These are phyloP conservation scores for Elongisporangium senticosum DNA, from an alignment of 352 stramenopile genomes.

Conservation along the genomic window DNA sequence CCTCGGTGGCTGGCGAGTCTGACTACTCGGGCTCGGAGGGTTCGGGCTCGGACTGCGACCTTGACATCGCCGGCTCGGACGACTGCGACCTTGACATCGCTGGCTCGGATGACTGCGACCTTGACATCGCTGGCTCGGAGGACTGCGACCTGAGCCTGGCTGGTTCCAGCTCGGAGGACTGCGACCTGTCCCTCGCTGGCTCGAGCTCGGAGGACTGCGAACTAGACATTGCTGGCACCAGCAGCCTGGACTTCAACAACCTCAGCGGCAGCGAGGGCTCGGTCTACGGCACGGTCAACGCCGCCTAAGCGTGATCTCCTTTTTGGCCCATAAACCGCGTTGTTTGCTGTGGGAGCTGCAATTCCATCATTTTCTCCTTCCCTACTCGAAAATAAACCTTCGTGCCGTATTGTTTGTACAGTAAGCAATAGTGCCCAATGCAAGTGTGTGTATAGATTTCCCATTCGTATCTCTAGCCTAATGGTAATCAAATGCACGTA, in stretches of 20 bases:
- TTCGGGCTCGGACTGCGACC: slow-evolving; percentile 10
- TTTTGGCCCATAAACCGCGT: not conserved
- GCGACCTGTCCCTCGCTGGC: not conserved
- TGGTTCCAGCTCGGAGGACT: not conserved
- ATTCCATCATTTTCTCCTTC: not conserved
- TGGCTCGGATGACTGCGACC: no score
- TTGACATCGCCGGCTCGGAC: no score
- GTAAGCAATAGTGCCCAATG: not conserved
- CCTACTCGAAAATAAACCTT: slow-evolving; percentile 11
- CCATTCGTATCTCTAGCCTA: no score
- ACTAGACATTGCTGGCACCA: not conserved
- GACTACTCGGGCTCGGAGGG: slow-evolving; percentile 17
- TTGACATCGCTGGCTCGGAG: no score
- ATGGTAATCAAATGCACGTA: no score
- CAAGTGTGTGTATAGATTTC: not conserved
- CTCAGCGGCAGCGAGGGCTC: slow-evolving; percentile 16
- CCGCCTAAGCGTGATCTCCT: not conserved
- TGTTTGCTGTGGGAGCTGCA: not conserved
- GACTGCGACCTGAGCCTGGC: no score
- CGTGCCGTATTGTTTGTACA: slow-evolving; percentile 1
- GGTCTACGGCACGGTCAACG: slow-evolving; percentile 9
- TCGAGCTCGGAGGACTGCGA: not conserved
- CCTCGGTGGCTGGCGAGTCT: slow-evolving; percentile 13
- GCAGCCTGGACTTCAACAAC: slow-evolving; percentile 14
- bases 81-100: no score